These are phyloP conservation scores for Xerocomellus intermedius DNA, from an alignment of 768 basidiomycete species.

Conservation along the genomic window DNA sequence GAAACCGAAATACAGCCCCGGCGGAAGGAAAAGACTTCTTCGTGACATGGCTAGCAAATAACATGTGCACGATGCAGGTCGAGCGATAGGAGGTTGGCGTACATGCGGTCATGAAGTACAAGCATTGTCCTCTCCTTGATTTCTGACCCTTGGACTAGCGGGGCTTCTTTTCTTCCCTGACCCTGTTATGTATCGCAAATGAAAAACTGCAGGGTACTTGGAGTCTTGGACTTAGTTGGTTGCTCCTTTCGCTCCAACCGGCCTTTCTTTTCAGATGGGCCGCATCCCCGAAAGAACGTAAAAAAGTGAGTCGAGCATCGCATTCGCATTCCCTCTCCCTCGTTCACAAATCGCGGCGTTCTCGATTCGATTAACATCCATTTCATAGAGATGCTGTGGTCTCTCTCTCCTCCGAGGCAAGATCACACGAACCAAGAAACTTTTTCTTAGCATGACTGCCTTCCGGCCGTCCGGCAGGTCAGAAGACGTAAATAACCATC, in stretches of 20 bases:
- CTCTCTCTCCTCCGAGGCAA: not conserved
- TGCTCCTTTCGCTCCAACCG: not conserved
- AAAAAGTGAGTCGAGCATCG: conserved; percentile 14
- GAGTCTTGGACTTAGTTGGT: not conserved
- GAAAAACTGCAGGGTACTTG: conserved; percentile 11
- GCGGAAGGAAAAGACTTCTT: not conserved
- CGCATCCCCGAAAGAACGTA: conserved; percentile 15
- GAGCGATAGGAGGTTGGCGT: not conserved
- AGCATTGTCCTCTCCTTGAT: not conserved
- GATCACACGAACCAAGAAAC: not conserved
- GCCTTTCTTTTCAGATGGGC: not conserved
- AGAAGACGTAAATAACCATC: conserved; percentile 20
- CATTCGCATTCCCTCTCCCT: not conserved
- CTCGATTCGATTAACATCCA: conserved; percentile 3
- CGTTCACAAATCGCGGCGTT: conserved; percentile 9
- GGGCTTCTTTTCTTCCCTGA: conserved; percentile 25
- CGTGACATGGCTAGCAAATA: not conserved
- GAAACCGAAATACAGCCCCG: no score
- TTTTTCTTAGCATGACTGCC: conserved; percentile 3
- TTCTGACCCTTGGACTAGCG: not conserved
- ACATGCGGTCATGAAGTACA: not conserved
- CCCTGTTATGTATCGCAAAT: conserved; percentile 11
- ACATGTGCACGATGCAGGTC: not conserved
- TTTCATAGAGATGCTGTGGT: not conserved
- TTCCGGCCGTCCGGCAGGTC: not conserved